Evolutionary conservation across 257 asterid genomes (phyloP), one percentile per base, ranked within the genome.

Genomic region (Petunia secreta): DNA sequence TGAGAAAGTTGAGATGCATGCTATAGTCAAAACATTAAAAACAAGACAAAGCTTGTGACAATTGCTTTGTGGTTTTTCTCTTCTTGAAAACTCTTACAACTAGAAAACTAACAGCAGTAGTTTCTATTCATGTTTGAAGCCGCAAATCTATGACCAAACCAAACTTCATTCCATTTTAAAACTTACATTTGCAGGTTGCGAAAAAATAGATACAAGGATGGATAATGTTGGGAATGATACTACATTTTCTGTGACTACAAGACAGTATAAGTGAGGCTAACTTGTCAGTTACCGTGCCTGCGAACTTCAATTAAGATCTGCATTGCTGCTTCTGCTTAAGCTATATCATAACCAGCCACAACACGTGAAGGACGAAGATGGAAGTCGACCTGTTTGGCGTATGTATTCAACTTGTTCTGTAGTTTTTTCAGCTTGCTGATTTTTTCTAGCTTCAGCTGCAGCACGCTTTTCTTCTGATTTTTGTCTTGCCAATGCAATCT

Each of bases 401-500:
- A 96, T 92, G 82, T 90, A 90, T 81, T 92, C 97, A 4, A 90
- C 97, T 71, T 90, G 92, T 15, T 89, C 93, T 34, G 92, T 89
- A 40, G 96, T 91, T 85, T 89, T 89, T 65, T 89, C 90, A 9
- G 99, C 97, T 75, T 87, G 92, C 54, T 82, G 88, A 41, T 81
- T 88, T 80, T 88, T 94, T 73, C 88, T 89, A 64, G 91, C 92
- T 89, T 96, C 98, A 10, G 98, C 95, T 44, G 85, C 82, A 1
- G 91, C 90, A 3, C 97, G 89, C 78, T 91, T 92, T 82, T 91
- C 93, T 85, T 91, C 99, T n/a, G 96, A 89, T 79, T 80, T 94
- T 79, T 91, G 98, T 84, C 95, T 92, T 36, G 97, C 93, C 93
- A 90, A 57, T 63, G 98, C 97, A 4, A 94, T 84, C 89, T 92